phyloP scores from a whole-genome alignment of 306 rosid species.

The Spatholobus suberectus region DNA sequence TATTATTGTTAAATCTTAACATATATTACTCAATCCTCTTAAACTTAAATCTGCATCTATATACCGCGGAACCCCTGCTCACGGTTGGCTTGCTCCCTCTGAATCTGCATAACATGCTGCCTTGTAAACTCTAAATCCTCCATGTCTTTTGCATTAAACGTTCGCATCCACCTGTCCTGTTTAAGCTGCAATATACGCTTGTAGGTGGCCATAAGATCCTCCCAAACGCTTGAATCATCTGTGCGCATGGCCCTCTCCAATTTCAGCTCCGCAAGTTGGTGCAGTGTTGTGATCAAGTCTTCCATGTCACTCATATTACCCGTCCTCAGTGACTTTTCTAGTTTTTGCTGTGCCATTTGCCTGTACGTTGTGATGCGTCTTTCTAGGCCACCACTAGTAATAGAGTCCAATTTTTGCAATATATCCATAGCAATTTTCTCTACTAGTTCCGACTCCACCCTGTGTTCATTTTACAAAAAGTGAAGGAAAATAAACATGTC shows the following conservation, averaged over 20 bases:
- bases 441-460: constrained; percentile 38
- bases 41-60: neutral
- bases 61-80: neutral
- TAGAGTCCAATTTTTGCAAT: constrained; percentile 22
- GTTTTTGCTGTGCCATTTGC: constrained; percentile 31
- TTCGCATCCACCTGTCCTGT: neutral
- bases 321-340: constrained; percentile 30
- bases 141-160: neutral
- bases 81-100: constrained; percentile 2
- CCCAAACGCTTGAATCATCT: constrained; percentile 14
- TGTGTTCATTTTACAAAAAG: constrained; percentile 3
- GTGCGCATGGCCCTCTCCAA: constrained; percentile 35
- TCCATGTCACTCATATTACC: constrained; percentile 27
- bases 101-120: neutral
- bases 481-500: too few species aligned
- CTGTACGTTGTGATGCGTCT: constrained; percentile 15
- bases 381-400: constrained; percentile 31
- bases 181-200: constrained; percentile 26
- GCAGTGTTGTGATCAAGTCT: neutral
- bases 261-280: constrained; percentile 38
- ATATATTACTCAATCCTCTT: too few species aligned
- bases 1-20: too few species aligned
- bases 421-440: constrained; percentile 42
- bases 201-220: constrained; percentile 12
- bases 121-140: neutral